Evolutionary conservation across 306 rosid genomes (phyloP).

Genomic region (Acacia melanoxylon): DNA sequence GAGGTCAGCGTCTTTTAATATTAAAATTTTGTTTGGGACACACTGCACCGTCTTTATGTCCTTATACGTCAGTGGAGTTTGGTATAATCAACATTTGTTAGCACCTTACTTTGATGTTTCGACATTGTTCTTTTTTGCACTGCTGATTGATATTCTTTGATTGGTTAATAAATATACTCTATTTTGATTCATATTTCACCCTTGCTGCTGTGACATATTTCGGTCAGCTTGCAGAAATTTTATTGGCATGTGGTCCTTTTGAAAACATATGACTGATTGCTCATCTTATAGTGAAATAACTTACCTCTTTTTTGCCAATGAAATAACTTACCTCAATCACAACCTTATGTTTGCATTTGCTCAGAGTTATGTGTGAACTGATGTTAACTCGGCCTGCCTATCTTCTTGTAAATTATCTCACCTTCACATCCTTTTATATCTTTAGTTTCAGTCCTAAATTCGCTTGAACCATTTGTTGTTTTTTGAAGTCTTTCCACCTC

Average conservation of each 20-base stretch:
- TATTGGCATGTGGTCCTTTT: not conserved
- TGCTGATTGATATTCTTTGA: not conserved
- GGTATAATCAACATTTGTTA: not conserved
- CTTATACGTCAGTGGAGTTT: conserved; percentile 3
- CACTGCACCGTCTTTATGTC: conserved; percentile 16
- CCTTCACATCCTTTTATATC: not conserved
- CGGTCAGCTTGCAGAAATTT: not conserved
- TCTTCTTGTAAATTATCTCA: conserved; percentile 4
- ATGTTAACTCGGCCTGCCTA: not conserved
- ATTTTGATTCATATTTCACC: not conserved
- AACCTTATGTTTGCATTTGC: conserved; percentile 16
- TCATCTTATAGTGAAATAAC: not conserved
- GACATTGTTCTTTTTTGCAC: conserved; percentile 24
- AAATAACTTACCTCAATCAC: not conserved
- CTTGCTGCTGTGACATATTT: not conserved
- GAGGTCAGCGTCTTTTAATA: conserved; percentile 57
- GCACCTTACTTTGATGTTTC: not conserved
- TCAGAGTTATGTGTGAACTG: conserved; percentile 3
- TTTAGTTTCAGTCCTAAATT: not conserved
- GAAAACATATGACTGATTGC: not conserved
- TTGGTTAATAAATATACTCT: conserved; percentile 22
- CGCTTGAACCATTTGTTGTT: not conserved
- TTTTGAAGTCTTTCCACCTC: not conserved
- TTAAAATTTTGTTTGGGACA: conserved; percentile 12
- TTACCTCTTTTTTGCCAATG: not conserved